Evolutionary conservation across 176 grass and related monocot species (phyloP), one percentile per base, ranked within the genome.

Genomic region (Puccinellia tenuiflora): DNA sequence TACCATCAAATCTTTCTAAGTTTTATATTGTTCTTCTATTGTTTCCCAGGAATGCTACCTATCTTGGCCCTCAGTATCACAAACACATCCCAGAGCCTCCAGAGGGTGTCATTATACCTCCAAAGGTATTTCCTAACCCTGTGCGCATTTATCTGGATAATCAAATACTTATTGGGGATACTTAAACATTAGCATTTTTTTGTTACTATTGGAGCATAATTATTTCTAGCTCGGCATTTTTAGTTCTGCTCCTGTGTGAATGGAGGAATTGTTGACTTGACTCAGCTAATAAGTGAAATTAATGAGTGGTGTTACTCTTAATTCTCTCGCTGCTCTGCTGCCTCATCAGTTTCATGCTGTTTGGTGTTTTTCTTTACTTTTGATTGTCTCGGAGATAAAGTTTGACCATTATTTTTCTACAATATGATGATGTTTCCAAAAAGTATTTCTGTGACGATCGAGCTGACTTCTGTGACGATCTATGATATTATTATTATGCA

Each of bases 11-110:
- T 48, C 7, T 84, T 86, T 72, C 26, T 12, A 68, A 68, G 81
- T 43, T 34, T 5, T 82, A 80, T 80, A 79, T 70, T 72, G 38
- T 29, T 20, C 15, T 64, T 75, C 40, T 75, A n/a, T 70, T 81
- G 5, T 63, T 84, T 75, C 85, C 74, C 78, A 98, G 96, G 77
- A 98, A 98, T 93, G 85, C 62, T 24, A 96, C 96, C 29, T 98
- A 93, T 84, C 18, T 93, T 83, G 90, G 92, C 84, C 89, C 93
- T 87, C 89, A 83, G 56, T 83, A 92, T 83, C 96, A 98, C 74
- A 86, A 91, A 85, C 96, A 98, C 79, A 85, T 96, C 47, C 85
- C 89, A 6, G 93, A 98, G 77, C 96, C 91, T 78, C 96, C 96
- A 46, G 73, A 60, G 72, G 96, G 96, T 18, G 93, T 75, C 48